Evolutionary conservation across 2,329 filamentous ascomycete genomes (phyloP).

Genomic region (Scopulariopsis brevicaulis): DNA sequence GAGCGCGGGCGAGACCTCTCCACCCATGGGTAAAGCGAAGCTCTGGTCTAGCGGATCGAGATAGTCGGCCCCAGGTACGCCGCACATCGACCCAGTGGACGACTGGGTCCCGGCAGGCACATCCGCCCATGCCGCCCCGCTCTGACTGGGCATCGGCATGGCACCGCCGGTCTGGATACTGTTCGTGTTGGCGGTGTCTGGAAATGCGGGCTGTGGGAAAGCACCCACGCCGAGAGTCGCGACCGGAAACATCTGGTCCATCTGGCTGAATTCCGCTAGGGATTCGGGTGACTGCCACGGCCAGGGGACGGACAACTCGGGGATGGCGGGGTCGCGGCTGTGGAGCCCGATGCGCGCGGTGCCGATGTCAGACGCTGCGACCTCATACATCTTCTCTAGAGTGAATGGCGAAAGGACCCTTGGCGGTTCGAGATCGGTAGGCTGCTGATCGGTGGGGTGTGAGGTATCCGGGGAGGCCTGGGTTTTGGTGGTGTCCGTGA

Average conservation of each 20-base stretch:
- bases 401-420: not conserved
- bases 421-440: not conserved
- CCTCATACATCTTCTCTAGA: not conserved
- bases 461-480: not conserved
- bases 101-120: not conserved
- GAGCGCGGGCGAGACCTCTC: not conserved
- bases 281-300: constrained; percentile 1
- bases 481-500: not conserved
- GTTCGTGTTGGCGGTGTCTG: not conserved
- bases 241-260: not conserved
- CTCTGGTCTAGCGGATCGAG: not conserved
- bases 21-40: not conserved
- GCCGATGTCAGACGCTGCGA: not conserved
- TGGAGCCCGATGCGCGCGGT: not conserved
- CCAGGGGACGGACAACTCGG: not conserved
- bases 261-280: not conserved
- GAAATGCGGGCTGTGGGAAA: not conserved
- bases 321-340: not conserved
- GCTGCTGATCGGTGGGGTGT: not conserved
- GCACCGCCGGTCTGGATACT: not conserved
- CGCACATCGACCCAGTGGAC: not conserved
- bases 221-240: not conserved
- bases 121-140: not conserved
- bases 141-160: not conserved
- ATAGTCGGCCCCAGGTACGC: not conserved